A percentile compares a stretch with the other conserved stretches of the same genome.
These are phyloP conservation scores for Grosmannia serpens DNA, from an alignment of 2,329 filamentous ascomycete genomes.

Conservation along the genomic window DNA sequence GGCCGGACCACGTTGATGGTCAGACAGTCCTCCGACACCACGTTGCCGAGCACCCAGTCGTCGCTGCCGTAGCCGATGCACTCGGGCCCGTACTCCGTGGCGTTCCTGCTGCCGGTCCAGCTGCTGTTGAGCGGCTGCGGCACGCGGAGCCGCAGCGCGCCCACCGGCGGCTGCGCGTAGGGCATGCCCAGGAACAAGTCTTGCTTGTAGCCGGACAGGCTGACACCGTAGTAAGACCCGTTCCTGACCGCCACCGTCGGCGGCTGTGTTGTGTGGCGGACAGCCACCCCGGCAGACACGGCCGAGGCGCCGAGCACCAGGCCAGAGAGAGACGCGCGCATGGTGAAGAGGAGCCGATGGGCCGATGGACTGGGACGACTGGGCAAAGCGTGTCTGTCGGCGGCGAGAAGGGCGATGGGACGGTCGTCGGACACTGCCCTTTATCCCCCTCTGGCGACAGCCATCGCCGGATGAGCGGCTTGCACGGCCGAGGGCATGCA, in stretches of 20 bases:
- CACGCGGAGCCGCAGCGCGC: constrained; percentile 17
- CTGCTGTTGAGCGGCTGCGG: constrained; percentile 22
- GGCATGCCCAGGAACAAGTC: constrained; percentile 45
- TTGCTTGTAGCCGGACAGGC: constrained; percentile 25
- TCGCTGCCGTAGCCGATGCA: constrained; percentile 37
- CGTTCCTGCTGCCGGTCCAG: constrained; percentile 28
- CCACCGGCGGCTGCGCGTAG: constrained; percentile 31
- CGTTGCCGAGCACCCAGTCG: constrained; percentile 10
- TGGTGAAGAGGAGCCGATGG: not conserved
- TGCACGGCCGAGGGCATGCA: no score
- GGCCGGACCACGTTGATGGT: constrained; percentile 51
- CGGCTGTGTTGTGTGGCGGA: not conserved
- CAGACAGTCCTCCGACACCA: constrained; percentile 43
- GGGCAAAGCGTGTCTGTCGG: no score
- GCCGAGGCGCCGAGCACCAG: not conserved
- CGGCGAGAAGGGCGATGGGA: no score
- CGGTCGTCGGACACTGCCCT: no score
- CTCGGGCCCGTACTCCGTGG: constrained; percentile 31
- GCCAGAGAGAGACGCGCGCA: not conserved
- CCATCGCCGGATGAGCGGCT: no score
- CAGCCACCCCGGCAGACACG: not conserved
- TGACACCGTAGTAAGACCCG: constrained; percentile 24
- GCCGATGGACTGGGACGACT: not conserved
- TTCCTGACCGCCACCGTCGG: constrained; percentile 16
- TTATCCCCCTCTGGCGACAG: no score